Percentiles rank a stretch among this genome's conserved stretches.
Conservation (phyloP, 2,329 filamentous ascomycete species). For the Ceratocystis destructans region DNA sequence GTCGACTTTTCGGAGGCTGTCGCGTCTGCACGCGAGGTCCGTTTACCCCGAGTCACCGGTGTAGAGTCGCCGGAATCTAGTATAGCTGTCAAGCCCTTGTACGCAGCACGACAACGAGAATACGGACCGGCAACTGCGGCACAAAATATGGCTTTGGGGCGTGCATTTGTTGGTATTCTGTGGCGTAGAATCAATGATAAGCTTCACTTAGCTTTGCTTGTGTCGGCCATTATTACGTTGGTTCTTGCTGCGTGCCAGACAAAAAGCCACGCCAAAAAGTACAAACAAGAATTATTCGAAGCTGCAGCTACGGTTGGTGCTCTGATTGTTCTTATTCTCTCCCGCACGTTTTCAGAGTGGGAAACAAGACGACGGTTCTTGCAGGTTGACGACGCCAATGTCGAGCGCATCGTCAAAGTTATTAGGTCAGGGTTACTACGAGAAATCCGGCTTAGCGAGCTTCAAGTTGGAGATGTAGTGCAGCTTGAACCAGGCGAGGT, state of each 20-base stretch:
- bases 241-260: constrained; percentile 64
- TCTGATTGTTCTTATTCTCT: constrained; percentile 60
- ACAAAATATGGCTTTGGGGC: background rate
- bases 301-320: constrained; percentile 67
- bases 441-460: constrained; percentile 56
- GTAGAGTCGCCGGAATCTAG: background rate
- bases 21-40: constrained; percentile 27
- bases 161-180: constrained; percentile 15
- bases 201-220: constrained; percentile 56
- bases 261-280: constrained; percentile 36
- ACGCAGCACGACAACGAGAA: constrained; percentile 1
- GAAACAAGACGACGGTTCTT: constrained; percentile 72
- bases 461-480: constrained; percentile 61
- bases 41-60: constrained; percentile 22
- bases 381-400: constrained; percentile 67
- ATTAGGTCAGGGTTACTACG: constrained; percentile 58
- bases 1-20: constrained; percentile 39
- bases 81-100: background rate
- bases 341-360: constrained; percentile 68
- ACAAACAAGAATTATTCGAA: constrained; percentile 66
- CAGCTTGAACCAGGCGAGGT: constrained; percentile 60
- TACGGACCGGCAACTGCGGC: background rate
- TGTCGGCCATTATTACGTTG: constrained; percentile 59
- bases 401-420: constrained; percentile 60
- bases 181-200: constrained; percentile 80